Evolutionary conservation across 1,139 yeast genomes (phyloP), one percentile per base, ranked within the genome.

Genomic region (Yamadazyma siamensis): DNA sequence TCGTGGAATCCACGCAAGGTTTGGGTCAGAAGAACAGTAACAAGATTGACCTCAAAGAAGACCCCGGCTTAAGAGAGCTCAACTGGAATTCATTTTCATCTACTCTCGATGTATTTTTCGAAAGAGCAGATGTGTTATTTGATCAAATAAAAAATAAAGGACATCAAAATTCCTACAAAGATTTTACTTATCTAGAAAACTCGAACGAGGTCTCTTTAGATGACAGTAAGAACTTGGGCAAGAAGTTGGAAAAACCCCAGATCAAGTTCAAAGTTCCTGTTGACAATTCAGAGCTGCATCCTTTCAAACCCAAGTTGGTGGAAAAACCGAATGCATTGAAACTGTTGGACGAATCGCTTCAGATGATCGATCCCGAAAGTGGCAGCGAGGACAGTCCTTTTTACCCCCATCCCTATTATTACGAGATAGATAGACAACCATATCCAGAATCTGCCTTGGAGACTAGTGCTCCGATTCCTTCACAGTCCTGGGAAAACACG

Each of bases 401-500:
- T 52, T 83, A 77, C 50, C 69, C 71, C 7, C 95, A 94, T 33
- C 99, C 99, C 0, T 94, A 94, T 48, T 76, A 67, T 35, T 56
- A 61, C 27, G 98, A 94, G 56, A 91, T 94, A 24, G 71, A 71
- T 45, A 59, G 68, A 22, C 84, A 78, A 37, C 77, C 77, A 28
- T 89, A 86, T 51, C 94, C 95, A 3, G 73, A 68, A 2, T 46
- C 67, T 28, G 68, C 84, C 1, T 57, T 79, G 27, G 44, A 59
- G 11, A 57, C 53, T 12, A 34, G 56, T 1, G 78, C 71, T 3
- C 84, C 86, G 1, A 64, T 75, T 7, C 71, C 73, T 2, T 71
- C 79, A 1, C 57, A 63, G 27, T 76, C 81, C 14, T 88, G 96
- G 95, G 73, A 70, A 11, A 50, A 60, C 2, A 73, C 82, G 3